Evolutionary conservation across 2,329 filamentous ascomycete species (phyloP), one percentile per base, ranked within the genome.

Genomic region (Davidsoniella neocaledoniae): DNA sequence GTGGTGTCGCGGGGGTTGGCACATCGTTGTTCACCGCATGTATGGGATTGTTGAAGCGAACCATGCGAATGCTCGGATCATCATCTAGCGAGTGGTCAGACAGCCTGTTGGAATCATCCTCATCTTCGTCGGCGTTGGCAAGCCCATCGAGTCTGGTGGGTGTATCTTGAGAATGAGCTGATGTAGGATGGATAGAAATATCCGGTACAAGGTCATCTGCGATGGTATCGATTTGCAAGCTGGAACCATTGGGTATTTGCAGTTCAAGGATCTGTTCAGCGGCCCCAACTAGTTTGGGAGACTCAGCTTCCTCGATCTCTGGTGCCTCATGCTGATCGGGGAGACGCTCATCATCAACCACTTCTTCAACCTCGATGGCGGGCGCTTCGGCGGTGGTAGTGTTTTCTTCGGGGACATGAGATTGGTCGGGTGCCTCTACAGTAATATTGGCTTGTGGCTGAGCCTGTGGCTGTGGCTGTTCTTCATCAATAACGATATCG

Each of bases 41-140:
- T 16, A 19, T 23, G 12, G 40, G 36, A 39, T 41, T 48, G 40
- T 21, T n/a, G 29, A 39, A 21, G 45, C 48, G n/a, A 43, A 41
- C 37, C 49, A 52, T 33, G 25, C 49, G 37, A 33, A 50, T 19
- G 47, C 53, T 43, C 43, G 49, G 37, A 38, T 54, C 33, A 26
- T 49, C 14, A 25, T 50, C 36, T 5, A 47, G 46, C 17, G 48
- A 46, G 16, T 48, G 41, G 17, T 26, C 21, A 23, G 21, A 23
- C 21, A 23, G 21, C 21, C 21, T 36, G 40, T 8, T 38, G 12
- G 19, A 43, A 29, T 25, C 38, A 10, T 38, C 29, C 9, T 6
- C n/a, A 17, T 17, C 33, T 5, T 38, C 9, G 3, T 46, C 10
- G 21, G 4, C 17, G 4, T 14, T 17, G 12, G 17, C 10, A 19